Evolutionary conservation across 2,329 filamentous ascomycete genomes (phyloP), one percentile per base, ranked within the genome.

Genomic region (Magnaporthales sp.): DNA sequence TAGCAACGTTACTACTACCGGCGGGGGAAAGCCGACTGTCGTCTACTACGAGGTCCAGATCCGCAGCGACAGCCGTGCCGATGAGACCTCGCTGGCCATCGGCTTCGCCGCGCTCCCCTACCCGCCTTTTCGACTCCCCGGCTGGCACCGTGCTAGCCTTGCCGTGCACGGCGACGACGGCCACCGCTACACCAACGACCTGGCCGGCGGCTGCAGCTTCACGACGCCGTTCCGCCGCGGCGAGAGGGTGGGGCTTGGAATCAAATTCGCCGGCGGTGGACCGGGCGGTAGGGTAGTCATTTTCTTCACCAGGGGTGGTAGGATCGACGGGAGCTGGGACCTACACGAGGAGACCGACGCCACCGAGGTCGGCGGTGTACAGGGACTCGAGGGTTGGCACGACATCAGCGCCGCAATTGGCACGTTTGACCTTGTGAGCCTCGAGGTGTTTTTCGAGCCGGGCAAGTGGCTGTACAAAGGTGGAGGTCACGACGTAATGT

Each of bases 91-190:
- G 54, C 78, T 93, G 1, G 89, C 87, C 0, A 74, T 94, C 10
- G 91, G 91, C 10, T 92, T 88, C 75, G 79, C 84, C 0, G 91
- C 90, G 1, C 84, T 89, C 63, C 91, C 91, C 8, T 94, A 93
- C 73, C 91, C 91, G 7, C 81, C 84, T 0, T 94, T 92, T 79
- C 84, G 91, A 8, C 83, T 93, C 68, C 91, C 91, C 0, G 91
- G 91, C 1, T 94, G 91, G 91, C 89, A 95, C 74, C 84, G 91
- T 38, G 91, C 85, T 22, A 89, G 86, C 69, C 73, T 93, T 15
- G 91, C 83, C 1, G 86, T 94, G n/a, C 91, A 94, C 74, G 88
- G 89, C 62, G 91, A 94, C 75, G 91, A 94, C 75, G 91, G 91
- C 0, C 84, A 89, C 71, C 84, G 85, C 75, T 95, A 90, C 74